Evolutionary conservation across 768 basidiomycete species (phyloP).

Genomic region (Paxillus ammoniavirescens): DNA sequence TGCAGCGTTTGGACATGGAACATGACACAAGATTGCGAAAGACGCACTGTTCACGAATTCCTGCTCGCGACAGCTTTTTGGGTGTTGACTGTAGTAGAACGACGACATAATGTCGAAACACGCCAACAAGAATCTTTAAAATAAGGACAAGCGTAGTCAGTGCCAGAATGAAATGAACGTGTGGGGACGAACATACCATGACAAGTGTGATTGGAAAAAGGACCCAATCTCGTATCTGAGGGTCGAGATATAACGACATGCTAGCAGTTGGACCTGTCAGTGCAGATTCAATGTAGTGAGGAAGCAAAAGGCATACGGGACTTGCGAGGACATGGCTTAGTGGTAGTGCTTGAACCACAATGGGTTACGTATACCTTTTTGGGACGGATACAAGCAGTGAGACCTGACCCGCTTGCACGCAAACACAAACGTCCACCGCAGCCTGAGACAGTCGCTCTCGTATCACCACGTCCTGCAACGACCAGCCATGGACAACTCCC

Average conservation of each 20-base stretch:
- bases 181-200: constrained; percentile 61
- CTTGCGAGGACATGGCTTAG: constrained; percentile 35
- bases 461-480: neutral
- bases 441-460: constrained; percentile 2
- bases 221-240: constrained; percentile 93
- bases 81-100: constrained; percentile 80
- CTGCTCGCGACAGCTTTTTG: constrained; percentile 73
- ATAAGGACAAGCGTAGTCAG: constrained; percentile 4
- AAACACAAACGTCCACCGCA: constrained; percentile 22
- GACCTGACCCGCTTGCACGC: constrained; percentile 15
- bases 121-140: constrained; percentile 82
- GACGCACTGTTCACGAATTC: constrained; percentile 90
- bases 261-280: constrained; percentile 25
- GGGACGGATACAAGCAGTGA: constrained; percentile 3
- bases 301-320: constrained; percentile 20
- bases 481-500: constrained; percentile 71
- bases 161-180: neutral
- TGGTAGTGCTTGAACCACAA: constrained; percentile 12
- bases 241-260: constrained; percentile 77
- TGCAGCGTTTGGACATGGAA: neutral
- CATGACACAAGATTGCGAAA: constrained; percentile 2
- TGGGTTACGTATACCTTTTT: constrained; percentile 22
- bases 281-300: constrained; percentile 1
- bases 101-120: constrained; percentile 91
- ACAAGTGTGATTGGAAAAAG: constrained; percentile 96